Evolutionary conservation across 2,329 filamentous ascomycete genomes (phyloP).

Genomic region (Fusarium mexicanum): DNA sequence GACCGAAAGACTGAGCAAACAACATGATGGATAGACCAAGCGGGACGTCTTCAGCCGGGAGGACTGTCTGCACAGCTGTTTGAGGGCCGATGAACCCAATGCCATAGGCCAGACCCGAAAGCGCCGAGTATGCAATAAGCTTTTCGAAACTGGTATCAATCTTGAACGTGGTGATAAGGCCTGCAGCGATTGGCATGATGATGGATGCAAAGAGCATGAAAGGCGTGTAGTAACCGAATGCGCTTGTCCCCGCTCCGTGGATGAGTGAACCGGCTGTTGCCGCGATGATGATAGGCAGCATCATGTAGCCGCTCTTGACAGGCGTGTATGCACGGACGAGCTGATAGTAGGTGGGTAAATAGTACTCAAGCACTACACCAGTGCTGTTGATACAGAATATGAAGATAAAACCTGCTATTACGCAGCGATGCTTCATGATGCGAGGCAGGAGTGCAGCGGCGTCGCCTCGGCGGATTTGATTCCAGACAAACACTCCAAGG

Average conservation of each 20-base stretch:
- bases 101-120: constrained; percentile 13
- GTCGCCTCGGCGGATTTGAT: not conserved
- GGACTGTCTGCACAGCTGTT: constrained; percentile 15
- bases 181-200: constrained; percentile 9
- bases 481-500: not conserved
- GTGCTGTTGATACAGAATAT: constrained; percentile 50
- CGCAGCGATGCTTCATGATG: constrained; percentile 51
- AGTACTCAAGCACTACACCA: constrained; percentile 46
- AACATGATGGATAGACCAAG: constrained; percentile 36
- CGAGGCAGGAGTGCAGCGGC: constrained; percentile 54
- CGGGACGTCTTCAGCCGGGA: constrained; percentile 13
- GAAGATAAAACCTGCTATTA: constrained; percentile 47
- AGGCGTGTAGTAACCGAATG: constrained; percentile 14
- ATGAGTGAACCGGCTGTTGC: constrained; percentile 17
- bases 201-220: constrained; percentile 26
- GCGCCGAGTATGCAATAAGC: constrained; percentile 5
- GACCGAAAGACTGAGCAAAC: constrained; percentile 35
- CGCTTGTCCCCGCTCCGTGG: constrained; percentile 17
- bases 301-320: constrained; percentile 42
- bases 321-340: constrained; percentile 52
- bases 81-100: constrained; percentile 25
- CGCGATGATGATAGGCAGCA: constrained; percentile 28
- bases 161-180: constrained; percentile 12
- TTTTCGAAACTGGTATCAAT: not conserved
- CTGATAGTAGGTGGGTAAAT: constrained; percentile 54